Evolutionary conservation across 352 stramenopile species (phyloP), one percentile per base, ranked within the genome.

Genomic region (Phytophthora citricola): DNA sequence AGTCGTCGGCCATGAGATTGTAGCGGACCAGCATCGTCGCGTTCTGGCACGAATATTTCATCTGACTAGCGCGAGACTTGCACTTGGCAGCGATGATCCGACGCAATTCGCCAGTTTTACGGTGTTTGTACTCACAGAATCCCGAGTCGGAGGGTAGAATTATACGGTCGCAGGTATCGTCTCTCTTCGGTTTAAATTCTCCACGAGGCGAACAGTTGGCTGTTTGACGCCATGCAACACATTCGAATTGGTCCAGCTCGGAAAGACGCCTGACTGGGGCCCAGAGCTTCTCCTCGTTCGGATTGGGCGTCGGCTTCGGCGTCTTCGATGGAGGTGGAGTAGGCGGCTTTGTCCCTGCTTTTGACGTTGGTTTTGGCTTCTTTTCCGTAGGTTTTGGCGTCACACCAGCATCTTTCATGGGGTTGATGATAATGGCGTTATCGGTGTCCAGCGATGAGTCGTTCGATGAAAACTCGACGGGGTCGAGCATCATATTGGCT

Each of bases 51-150:
- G 70, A 76, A 39, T 87, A 76, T 2, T 38, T 38, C 58, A 83
- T 71, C 20, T 78, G 58, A 34, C 64, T 71, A 2, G 69, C 73
- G 0, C 79, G 65, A 52, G 81, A 90, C 49, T 87, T 73, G 55
- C 81, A 92, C 53, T 80, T 72, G 31, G 75, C 78, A 11, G 54
- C 53, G 29, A 92, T 71, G 17, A 92, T 65, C 24, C 67, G 62
- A 10, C 63, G 58, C 11, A 75, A 47, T 26, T 59, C 66, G 29
- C 68, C 71, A 0, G 69, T 84, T 27, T 68, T 61, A 14, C 62
- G 66, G 53, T 86, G 76, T 11, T 63, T 74, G 26, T 84, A 74
- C 45, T 88, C 79, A 39, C 82, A 91, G 53, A 75, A 91, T 6
- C 82, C 79, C 1, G 75, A 75, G 38, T 83, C 71, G 14, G 63